These are phyloP conservation scores for Epichloe elymi DNA, from an alignment of 2,329 filamentous ascomycete genomes.

Conservation along the genomic window DNA sequence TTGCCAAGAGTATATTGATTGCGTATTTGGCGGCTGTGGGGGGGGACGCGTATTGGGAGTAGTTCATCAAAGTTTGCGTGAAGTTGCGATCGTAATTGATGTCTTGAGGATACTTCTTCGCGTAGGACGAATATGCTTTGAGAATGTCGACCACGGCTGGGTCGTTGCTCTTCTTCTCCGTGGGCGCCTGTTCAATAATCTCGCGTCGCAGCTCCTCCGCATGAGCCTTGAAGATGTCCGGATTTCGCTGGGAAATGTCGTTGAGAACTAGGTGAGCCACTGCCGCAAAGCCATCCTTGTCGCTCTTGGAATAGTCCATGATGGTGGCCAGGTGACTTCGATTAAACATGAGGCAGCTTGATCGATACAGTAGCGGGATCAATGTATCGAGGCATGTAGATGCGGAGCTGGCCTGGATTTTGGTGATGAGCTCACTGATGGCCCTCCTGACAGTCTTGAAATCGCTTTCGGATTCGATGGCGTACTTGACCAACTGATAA, in stretches of 20 bases:
- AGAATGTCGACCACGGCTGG: constrained; percentile 72
- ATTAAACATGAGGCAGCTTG: constrained; percentile 79
- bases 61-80: constrained; percentile 65
- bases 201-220: constrained; percentile 84
- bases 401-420: constrained; percentile 55
- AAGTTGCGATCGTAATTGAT: constrained; percentile 74
- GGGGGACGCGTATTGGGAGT: constrained; percentile 70
- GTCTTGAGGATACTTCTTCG: constrained; percentile 71
- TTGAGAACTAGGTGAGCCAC: constrained; percentile 82
- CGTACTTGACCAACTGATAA: constrained; percentile 80
- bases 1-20: constrained; percentile 74
- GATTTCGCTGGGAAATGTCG: constrained; percentile 80
- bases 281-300: constrained; percentile 63
- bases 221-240: constrained; percentile 83
- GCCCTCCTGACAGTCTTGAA: constrained; percentile 85
- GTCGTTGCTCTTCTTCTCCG: constrained; percentile 53
- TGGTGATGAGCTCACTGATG: constrained; percentile 78
- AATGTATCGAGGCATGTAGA: constrained; percentile 65
- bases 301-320: constrained; percentile 73
- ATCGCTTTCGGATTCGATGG: constrained; percentile 74
- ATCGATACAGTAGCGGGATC: constrained; percentile 69
- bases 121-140: constrained; percentile 87
- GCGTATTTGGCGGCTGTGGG: constrained; percentile 85
- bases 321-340: constrained; percentile 85
- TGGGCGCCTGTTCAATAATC: constrained; percentile 68